Conservation (phyloP, 2,329 filamentous ascomycete species). For the Aspergillus costaricaensis region DNA sequence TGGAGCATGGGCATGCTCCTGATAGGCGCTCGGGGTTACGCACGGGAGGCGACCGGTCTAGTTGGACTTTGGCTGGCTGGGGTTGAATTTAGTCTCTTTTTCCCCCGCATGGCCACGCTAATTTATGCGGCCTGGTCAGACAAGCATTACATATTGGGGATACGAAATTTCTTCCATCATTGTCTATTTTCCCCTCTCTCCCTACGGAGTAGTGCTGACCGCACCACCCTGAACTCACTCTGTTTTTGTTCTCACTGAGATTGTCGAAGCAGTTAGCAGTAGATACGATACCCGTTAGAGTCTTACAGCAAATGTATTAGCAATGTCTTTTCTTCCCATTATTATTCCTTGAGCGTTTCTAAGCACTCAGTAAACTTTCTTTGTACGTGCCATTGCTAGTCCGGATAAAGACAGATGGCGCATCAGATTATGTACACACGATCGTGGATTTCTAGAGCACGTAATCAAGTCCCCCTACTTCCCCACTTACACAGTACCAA, state of each 20-base stretch:
- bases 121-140: neutral
- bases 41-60: slow-evolving; percentile 48
- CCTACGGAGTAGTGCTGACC: neutral
- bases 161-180: neutral
- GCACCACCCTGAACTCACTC: neutral
- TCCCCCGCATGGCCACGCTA: neutral
- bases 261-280: slow-evolving; percentile 3
- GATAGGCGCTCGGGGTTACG: slow-evolving; percentile 44
- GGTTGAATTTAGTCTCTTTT: slow-evolving; percentile 29
- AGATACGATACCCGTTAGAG: slow-evolving; percentile 19
- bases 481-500: slow-evolving; percentile 40
- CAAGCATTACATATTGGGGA: neutral
- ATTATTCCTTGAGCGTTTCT: neutral
- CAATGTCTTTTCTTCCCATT: neutral
- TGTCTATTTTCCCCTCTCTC: too few relatives aligned
- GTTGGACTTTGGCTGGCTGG: slow-evolving; percentile 53
- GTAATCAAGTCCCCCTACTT: neutral
- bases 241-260: neutral
- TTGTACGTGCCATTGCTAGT: neutral
- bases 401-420: neutral
- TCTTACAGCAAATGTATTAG: neutral
- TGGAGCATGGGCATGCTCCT: slow-evolving; percentile 37
- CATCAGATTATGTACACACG: slow-evolving; percentile 7
- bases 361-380: neutral
- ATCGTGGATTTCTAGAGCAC: neutral